Evolutionary conservation across 306 rosid species (phyloP).

Genomic region (Elaeagnus macrophylla): DNA sequence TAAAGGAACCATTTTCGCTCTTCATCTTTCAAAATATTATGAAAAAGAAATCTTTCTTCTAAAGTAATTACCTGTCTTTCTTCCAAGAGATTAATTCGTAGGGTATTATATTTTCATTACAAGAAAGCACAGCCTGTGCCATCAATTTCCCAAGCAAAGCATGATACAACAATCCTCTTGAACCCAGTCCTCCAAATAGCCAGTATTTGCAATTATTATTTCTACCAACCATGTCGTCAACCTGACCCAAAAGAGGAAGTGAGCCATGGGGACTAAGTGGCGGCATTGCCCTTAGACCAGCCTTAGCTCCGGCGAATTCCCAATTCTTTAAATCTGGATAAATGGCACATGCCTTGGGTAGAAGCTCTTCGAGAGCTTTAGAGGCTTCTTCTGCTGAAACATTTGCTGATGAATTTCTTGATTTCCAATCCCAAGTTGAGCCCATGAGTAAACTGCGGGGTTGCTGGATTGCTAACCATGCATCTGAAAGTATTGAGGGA

Average conservation of each 20-base stretch:
- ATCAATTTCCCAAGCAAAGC: constrained; percentile 80
- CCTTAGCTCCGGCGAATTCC: constrained; percentile 61
- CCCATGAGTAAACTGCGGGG: constrained; percentile 55
- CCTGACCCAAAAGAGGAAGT: constrained; percentile 79
- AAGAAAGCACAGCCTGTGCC: constrained; percentile 64
- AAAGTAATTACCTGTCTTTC: constrained; percentile 10
- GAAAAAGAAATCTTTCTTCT: constrained; percentile 5
- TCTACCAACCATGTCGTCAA: constrained; percentile 42
- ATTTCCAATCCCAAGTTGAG: constrained; percentile 93
- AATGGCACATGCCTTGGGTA: constrained; percentile 59
- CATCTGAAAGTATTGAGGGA: constrained; percentile 76
- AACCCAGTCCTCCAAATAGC: constrained; percentile 90
- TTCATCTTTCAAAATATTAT: too few relatives aligned
- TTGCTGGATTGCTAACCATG: constrained; percentile 78
- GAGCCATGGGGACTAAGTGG: constrained; percentile 76
- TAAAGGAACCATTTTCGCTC: too few relatives aligned
- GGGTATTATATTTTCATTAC: constrained; percentile 58
- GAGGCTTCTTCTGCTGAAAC: constrained; percentile 58
- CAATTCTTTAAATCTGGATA: constrained; percentile 66
- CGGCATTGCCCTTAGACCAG: constrained; percentile 97
- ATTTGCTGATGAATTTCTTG: constrained; percentile 51
- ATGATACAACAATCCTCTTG: constrained; percentile 86
- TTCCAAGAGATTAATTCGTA: constrained; percentile 76
- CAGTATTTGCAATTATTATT: constrained; percentile 47
- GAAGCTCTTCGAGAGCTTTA: constrained; percentile 49